Percentiles rank a stretch among this genome's conserved stretches.
phyloP scores from a whole-genome alignment of 2,329 filamentous ascomycete genomes.

The Hysterium pulicare region DNA sequence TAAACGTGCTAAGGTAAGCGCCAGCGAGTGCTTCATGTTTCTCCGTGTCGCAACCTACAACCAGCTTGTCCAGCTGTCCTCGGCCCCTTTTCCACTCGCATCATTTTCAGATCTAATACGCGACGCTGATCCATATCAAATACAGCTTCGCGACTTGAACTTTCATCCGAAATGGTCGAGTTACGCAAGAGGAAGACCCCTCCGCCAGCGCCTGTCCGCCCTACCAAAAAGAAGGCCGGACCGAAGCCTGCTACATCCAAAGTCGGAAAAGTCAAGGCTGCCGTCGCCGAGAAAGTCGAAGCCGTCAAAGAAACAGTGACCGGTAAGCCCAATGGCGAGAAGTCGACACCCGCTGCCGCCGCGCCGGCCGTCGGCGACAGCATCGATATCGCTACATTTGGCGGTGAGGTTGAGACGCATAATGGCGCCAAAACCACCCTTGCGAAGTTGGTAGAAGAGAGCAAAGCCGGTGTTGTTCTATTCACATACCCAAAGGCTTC shows the following conservation, averaged over 20 bases:
- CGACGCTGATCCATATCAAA: slow-evolving; percentile 20
- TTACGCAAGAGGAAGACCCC: slow-evolving; percentile 62
- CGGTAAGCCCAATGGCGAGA: slow-evolving; percentile 24
- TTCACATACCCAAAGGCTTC: slow-evolving; percentile 96
- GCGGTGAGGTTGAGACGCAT: slow-evolving; percentile 75
- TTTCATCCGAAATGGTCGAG: slow-evolving; percentile 48
- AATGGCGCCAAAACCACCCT: slow-evolving; percentile 78
- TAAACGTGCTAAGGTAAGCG: slow-evolving; percentile 13
- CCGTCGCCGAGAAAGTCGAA: slow-evolving; percentile 31
- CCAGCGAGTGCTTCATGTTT: slow-evolving; percentile 7
- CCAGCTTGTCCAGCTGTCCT: slow-evolving; percentile 10
- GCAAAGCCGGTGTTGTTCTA: slow-evolving; percentile 80
- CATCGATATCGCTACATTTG: slow-evolving; percentile 54
- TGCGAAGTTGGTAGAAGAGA: slow-evolving; percentile 75
- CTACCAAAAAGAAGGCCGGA: slow-evolving; percentile 47
- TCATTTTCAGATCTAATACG: slow-evolving; percentile 11
- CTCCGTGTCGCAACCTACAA: slow-evolving; percentile 10
- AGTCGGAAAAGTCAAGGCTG: slow-evolving; percentile 24
- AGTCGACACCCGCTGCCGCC: slow-evolving; percentile 16
- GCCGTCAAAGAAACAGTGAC: slow-evolving; percentile 30
- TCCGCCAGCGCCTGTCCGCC: slow-evolving; percentile 46
- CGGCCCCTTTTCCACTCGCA: slow-evolving; percentile 7
- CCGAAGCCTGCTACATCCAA: slow-evolving; percentile 35
- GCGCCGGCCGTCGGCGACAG: slow-evolving; percentile 48
- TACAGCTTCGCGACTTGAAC: slow-evolving; percentile 22